Conservation (phyloP, 345 rosid genomes). For the Capsella bursapastoris region DNA sequence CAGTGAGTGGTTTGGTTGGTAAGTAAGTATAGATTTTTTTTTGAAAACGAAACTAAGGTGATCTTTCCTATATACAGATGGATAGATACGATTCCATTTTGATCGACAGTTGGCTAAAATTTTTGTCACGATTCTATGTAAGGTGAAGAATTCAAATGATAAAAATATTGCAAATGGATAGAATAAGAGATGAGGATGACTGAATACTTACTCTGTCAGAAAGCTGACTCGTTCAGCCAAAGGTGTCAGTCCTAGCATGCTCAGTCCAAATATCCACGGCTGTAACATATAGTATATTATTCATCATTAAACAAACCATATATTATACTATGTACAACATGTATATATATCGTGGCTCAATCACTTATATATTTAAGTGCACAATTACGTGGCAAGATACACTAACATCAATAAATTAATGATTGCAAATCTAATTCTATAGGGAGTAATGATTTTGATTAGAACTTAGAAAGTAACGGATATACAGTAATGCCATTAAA, state of each 20-base stretch:
- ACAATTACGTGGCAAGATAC: not conserved
- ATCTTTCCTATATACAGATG: not conserved
- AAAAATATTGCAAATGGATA: constrained; percentile 14
- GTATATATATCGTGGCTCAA: not conserved
- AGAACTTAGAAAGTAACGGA: not conserved
- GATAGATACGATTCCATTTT: not conserved
- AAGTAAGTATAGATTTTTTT: not conserved
- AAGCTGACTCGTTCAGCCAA: constrained; percentile 97
- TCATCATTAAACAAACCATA: not conserved
- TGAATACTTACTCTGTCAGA: constrained; percentile 83
- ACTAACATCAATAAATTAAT: not conserved
- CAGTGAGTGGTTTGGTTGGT: not conserved
- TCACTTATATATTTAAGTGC: not conserved
- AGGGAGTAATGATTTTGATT: not conserved
- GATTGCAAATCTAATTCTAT: constrained; percentile 14
- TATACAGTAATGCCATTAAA: too few relatives aligned
- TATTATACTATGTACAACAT: not conserved
- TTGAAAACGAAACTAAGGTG: not conserved
- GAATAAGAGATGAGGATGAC: constrained; percentile 17
- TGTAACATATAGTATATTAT: constrained; percentile 34
- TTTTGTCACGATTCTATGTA: constrained; percentile 2
- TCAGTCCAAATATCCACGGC: constrained; percentile 87
- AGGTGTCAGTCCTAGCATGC: constrained; percentile 86
- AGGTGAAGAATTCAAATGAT: constrained; percentile 18
- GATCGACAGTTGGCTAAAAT: constrained; percentile 26